These are phyloP conservation scores for Patellifolia procumbens DNA, from an alignment of 179 eudicot genomes.

Conservation along the genomic window DNA sequence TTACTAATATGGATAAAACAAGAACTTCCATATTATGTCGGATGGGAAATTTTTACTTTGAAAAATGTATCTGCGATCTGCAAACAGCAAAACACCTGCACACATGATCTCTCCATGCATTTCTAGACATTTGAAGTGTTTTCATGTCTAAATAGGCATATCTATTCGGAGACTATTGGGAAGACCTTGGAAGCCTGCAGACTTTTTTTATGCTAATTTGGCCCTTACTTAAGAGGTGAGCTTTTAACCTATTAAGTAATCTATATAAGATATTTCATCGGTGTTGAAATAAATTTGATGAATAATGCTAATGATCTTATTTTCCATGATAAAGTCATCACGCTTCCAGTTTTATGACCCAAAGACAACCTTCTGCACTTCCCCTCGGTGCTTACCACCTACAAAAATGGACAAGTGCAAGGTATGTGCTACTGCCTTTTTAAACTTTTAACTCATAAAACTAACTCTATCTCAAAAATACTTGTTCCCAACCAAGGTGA, in stretches of 20 bases:
- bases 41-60: too few species aligned
- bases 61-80: too few species aligned
- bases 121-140: neutral
- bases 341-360: constrained; percentile 74
- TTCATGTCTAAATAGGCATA: constrained; percentile 56
- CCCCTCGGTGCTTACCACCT: constrained; percentile 77
- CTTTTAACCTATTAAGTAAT: neutral
- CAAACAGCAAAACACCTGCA: neutral
- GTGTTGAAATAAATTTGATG: neutral
- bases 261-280: neutral
- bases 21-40: too few species aligned
- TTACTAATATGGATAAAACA: too few species aligned
- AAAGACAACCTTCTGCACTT: constrained; percentile 73
- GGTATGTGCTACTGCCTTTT: constrained; percentile 41
- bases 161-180: constrained; percentile 89
- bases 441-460: neutral
- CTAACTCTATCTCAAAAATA: neutral
- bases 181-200: constrained; percentile 79
- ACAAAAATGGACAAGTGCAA: constrained; percentile 67
- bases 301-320: neutral
- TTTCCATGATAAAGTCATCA: constrained; percentile 49
- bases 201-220: constrained; percentile 83
- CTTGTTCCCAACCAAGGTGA: too few species aligned
- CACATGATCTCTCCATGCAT: neutral
- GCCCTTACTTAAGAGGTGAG: constrained; percentile 84